phyloP scores from a whole-genome alignment of 2,329 filamentous ascomycete genomes.

The Beauveria bassiana region DNA sequence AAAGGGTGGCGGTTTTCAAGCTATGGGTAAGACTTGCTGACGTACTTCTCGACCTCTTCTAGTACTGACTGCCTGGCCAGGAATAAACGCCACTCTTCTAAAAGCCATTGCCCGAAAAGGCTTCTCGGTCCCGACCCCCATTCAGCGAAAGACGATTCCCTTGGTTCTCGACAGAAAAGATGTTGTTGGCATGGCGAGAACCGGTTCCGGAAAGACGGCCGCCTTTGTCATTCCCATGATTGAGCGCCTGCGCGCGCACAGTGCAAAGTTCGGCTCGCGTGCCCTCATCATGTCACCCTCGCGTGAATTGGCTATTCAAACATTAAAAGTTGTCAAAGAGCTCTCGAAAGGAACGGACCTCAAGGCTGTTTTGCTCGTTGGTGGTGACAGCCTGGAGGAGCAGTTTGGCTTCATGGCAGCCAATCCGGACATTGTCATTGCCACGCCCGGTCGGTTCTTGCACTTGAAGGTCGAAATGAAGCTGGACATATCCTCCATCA shows the following conservation, averaged over 20 bases:
- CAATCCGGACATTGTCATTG: conserved; percentile 96
- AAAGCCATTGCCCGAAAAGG: conserved; percentile 91
- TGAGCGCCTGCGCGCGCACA: conserved; percentile 83
- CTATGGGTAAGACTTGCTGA: conserved; percentile 59
- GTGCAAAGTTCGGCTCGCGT: conserved; percentile 74
- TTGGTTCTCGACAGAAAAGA: conserved; percentile 83
- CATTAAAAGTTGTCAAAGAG: conserved; percentile 92
- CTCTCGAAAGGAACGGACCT: conserved; percentile 84
- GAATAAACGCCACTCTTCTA: conserved; percentile 72
- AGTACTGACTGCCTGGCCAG: conserved; percentile 27
- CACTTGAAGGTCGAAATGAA: conserved; percentile 97
- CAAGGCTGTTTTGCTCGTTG: conserved; percentile 82
- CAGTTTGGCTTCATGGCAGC: conserved; percentile 88
- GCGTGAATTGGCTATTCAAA: conserved; percentile 89
- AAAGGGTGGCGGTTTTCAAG: conserved; percentile 94
- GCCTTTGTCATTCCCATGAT: conserved; percentile 99
- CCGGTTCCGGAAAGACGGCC: conserved; percentile 97
- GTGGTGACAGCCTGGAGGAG: conserved; percentile 91
- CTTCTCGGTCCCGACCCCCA: conserved; percentile 92
- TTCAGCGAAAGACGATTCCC: conserved; percentile 94
- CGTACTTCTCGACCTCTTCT: background rate
- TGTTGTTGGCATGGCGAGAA: conserved; percentile 98
- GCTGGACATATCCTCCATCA: conserved; percentile 80
- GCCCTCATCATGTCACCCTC: conserved; percentile 87
- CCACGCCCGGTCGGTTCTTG: conserved; percentile 90